These are phyloP conservation scores for Emergomyces orientalis DNA, from an alignment of 2,329 filamentous ascomycete species.

Conservation along the genomic window DNA sequence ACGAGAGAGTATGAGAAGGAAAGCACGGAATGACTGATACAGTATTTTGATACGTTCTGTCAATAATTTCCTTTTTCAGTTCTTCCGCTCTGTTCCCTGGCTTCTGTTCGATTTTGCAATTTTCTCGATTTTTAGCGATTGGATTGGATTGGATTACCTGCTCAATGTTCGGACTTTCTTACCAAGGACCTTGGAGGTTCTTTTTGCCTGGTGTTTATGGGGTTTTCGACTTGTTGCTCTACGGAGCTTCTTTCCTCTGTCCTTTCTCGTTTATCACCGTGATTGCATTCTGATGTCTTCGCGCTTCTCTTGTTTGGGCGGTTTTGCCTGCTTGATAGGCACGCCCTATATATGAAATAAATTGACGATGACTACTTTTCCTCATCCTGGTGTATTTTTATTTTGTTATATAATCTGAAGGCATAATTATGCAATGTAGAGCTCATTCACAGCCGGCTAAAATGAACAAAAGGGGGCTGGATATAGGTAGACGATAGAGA, in stretches of 20 bases:
- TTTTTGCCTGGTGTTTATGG: neutral
- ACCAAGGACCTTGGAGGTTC: neutral
- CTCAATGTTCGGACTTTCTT: neutral
- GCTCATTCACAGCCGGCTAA: too few species aligned
- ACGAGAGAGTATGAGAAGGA: constrained; percentile 23
- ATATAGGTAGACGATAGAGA: too few species aligned
- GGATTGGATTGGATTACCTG: neutral
- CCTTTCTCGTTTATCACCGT: neutral
- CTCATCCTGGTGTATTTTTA: constrained; percentile 18
- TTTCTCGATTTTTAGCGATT: constrained; percentile 17
- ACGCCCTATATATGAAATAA: neutral
- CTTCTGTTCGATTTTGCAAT: neutral
- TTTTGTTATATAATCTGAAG: neutral
- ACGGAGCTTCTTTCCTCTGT: neutral
- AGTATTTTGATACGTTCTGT: constrained; percentile 6
- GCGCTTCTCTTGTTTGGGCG: neutral
- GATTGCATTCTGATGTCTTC: neutral
- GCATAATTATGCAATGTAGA: neutral
- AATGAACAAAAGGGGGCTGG: too few species aligned
- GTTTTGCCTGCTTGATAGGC: neutral
- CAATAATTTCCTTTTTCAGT: neutral
- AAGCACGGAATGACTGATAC: neutral
- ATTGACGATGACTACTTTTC: constrained; percentile 12
- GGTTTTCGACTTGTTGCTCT: neutral
- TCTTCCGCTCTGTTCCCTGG: neutral